These are phyloP conservation scores for Sarcodon sp. DNA, from an alignment of 768 basidiomycete species.

Conservation along the genomic window DNA sequence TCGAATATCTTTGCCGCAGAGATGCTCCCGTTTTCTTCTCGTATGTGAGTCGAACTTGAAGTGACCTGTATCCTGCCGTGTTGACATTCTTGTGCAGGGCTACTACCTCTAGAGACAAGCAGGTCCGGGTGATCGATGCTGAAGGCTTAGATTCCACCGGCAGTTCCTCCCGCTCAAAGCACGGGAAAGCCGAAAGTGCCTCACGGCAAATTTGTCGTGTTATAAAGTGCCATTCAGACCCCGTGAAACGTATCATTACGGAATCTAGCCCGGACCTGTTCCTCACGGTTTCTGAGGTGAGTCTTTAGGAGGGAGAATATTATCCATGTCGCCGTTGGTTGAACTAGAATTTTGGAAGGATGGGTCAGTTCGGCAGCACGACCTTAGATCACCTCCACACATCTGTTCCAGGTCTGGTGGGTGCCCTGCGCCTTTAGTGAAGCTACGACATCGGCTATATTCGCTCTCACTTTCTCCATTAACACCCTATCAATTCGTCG, in stretches of 20 bases:
- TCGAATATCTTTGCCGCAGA: slow-evolving; percentile 81
- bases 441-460: slow-evolving; percentile 51
- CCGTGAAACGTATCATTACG: slow-evolving; percentile 71
- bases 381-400: slow-evolving; percentile 53
- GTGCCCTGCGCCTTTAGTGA: slow-evolving; percentile 66
- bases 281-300: slow-evolving; percentile 68
- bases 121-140: slow-evolving; percentile 72
- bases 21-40: slow-evolving; percentile 67
- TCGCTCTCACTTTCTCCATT: slow-evolving; percentile 66
- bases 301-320: slow-evolving; percentile 8
- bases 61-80: slow-evolving; percentile 3
- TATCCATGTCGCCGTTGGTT: slow-evolving; percentile 12
- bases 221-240: slow-evolving; percentile 55
- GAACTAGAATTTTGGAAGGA: slow-evolving; percentile 36
- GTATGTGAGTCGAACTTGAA: slow-evolving; percentile 39
- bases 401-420: slow-evolving; percentile 30
- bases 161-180: slow-evolving; percentile 19
- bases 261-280: slow-evolving; percentile 71
- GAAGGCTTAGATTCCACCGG: slow-evolving; percentile 16
- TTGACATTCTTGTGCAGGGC: slow-evolving; percentile 25
- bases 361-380: slow-evolving; percentile 81
- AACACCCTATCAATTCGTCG: slow-evolving; percentile 75
- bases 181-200: slow-evolving; percentile 32
- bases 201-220: slow-evolving; percentile 34
- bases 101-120: slow-evolving; percentile 62